A percentile compares a stretch with the other conserved stretches of the same genome.
Conservation (phyloP, 148 eudicot genomes). For the Vaccinium macrocarpon region DNA sequence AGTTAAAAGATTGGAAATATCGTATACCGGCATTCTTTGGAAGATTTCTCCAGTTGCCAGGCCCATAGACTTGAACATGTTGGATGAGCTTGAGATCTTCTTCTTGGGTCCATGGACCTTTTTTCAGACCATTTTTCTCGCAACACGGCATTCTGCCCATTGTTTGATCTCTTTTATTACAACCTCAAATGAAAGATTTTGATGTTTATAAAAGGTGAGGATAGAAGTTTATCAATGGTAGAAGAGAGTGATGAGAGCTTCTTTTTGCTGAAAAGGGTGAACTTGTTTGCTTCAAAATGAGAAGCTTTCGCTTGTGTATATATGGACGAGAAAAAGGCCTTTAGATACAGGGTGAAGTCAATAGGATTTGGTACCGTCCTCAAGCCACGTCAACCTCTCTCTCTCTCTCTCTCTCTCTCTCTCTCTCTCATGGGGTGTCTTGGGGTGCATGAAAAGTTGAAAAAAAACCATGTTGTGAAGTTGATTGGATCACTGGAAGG, state of each 20-base stretch:
- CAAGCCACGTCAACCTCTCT: constrained; percentile 32
- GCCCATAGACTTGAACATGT: constrained; percentile 77
- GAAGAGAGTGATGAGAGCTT: constrained; percentile 13
- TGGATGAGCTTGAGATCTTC: constrained; percentile 83
- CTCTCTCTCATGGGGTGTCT: not conserved
- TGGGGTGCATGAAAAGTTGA: not conserved
- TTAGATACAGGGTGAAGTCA: constrained; percentile 42
- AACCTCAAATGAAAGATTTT: not conserved
- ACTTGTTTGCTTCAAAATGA: constrained; percentile 19
- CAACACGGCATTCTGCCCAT: constrained; percentile 98
- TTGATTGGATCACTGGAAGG: not conserved
- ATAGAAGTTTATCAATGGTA: no score
- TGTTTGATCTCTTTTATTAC: not conserved
- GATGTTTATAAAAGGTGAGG: not conserved
- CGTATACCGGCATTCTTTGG: constrained; percentile 88
- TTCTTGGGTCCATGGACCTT: constrained; percentile 97
- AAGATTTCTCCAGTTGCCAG: constrained; percentile 94
- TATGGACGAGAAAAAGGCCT: not conserved
- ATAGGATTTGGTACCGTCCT: constrained; percentile 86
- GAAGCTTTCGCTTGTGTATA: not conserved
- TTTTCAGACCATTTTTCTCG: constrained; percentile 87
- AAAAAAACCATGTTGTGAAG: not conserved
- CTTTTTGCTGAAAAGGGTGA: not conserved
- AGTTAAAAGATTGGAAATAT: not conserved
- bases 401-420: constrained; percentile 22